Base-by-base conservation (phyloP, 2,329 filamentous ascomycete species). In the Colletotrichum tropicicola region DNA sequence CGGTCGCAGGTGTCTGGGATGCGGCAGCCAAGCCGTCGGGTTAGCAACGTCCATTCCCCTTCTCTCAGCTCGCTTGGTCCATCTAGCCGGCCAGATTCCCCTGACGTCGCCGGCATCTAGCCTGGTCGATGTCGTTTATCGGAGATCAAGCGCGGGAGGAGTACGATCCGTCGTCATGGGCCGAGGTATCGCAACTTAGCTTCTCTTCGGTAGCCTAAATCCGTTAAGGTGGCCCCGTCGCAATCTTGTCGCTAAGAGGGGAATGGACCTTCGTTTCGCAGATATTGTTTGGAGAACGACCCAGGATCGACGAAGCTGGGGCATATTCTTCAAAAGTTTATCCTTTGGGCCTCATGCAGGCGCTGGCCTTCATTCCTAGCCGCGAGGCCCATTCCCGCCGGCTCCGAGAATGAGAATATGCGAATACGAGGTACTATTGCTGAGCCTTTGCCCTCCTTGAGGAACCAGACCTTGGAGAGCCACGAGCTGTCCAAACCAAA, bases 61-160 rank as follows among this genome's bases (percentile, higher is more conserved):
- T 17, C 25, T 8, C 17, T 17, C 25, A 51, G 23, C 43, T 25
- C 30, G 19, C 32, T 25, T 43, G 8, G 12, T 30, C 37, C 27
- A 37, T 17, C 28, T 15, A 15, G 25, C 10, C 21, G 35, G 44
- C 32, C n/a, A n/a, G n/a, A n/a, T n/a, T 56, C 15, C 49, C 49
- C 49, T 30, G 37, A 23, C 23, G 17, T 25, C 43, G 17, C 9
- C 39, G 19, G 47, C 28, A 53, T 59, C 25, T 25, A 43, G 32
- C 54, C 17, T 54, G 48, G n/a, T 48, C n/a, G 12, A 37, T 43
- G 28, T 51, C 57, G 57, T 65, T 65, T 51, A 62, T 61, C 44
- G 44, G 62, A 56, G 44, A 51, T 61, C 57, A 39, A 8, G 28
- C 9, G 37, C 27, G 48, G 15, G 39, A 60, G 27, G n/a, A 55